phyloP scores from a whole-genome alignment of 345 rosid species.

The Corchorus olitorius region DNA sequence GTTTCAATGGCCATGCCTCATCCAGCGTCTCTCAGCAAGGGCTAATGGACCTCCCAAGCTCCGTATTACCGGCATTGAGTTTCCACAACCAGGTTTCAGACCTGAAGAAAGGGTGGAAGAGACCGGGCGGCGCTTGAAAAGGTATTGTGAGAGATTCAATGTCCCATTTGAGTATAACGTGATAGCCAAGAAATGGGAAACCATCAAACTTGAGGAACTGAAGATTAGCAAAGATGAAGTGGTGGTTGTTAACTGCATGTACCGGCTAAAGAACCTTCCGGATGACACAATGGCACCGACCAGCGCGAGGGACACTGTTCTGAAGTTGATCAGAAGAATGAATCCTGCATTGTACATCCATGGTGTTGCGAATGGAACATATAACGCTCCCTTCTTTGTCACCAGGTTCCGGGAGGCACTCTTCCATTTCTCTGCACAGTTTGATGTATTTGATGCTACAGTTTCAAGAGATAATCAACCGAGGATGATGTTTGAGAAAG shows the following conservation, averaged over 20 bases:
- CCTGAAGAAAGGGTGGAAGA: constrained; percentile 57
- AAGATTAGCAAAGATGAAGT: constrained; percentile 43
- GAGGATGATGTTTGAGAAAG: constrained; percentile 51
- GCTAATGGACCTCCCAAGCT: constrained; percentile 59
- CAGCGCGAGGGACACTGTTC: constrained; percentile 51
- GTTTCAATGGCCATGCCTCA: constrained; percentile 66
- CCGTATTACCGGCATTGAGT: constrained; percentile 56
- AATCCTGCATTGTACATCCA: constrained; percentile 46
- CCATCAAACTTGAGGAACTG: constrained; percentile 50
- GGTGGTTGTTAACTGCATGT: constrained; percentile 42
- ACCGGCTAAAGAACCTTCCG: constrained; percentile 44
- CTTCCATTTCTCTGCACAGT: constrained; percentile 56
- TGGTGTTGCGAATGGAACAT: constrained; percentile 45
- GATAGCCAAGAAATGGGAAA: constrained; percentile 61
- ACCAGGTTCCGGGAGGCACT: constrained; percentile 60
- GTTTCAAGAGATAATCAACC: constrained; percentile 45
- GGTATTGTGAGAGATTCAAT: constrained; percentile 41
- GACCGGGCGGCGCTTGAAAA: constrained; percentile 49
- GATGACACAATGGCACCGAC: constrained; percentile 47
- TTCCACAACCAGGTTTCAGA: constrained; percentile 57
- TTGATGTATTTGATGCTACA: constrained; percentile 53
- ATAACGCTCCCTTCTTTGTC: constrained; percentile 54
- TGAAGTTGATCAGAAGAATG: constrained; percentile 46
- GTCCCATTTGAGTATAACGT: constrained; percentile 59
- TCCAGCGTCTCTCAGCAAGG: constrained; percentile 50